Evolutionary conservation across 306 rosid genomes (phyloP).

Genomic region (Biancaea sappan): DNA sequence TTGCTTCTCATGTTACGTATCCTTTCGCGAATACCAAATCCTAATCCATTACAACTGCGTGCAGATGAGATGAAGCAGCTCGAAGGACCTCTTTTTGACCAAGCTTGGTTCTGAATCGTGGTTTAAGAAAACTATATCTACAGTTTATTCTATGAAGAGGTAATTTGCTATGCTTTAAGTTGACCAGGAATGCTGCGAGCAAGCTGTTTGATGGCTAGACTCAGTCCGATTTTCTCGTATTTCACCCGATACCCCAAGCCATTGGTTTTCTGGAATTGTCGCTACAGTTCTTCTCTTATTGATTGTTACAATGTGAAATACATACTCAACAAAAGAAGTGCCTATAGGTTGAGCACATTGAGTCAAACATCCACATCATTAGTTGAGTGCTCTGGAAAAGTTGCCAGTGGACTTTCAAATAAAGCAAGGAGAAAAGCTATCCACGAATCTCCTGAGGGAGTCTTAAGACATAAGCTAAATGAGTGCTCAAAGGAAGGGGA

Average conservation of each 20-base stretch:
- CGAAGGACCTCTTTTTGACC: too few relatives aligned
- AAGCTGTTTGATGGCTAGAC: constrained; percentile 38
- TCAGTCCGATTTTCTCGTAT: constrained; percentile 50
- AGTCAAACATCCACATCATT: constrained; percentile 36
- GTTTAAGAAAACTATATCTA: background rate
- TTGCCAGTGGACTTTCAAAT: constrained; percentile 27
- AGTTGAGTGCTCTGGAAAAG: constrained; percentile 16
- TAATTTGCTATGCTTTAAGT: background rate
- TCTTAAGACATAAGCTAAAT: constrained; percentile 48
- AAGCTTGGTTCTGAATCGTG: background rate
- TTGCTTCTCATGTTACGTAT: background rate
- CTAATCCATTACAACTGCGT: background rate
- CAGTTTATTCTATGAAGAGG: too few relatives aligned
- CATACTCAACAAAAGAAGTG: background rate
- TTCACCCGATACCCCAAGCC: constrained; percentile 48
- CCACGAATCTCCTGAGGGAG: constrained; percentile 55
- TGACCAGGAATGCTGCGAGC: constrained; percentile 31
- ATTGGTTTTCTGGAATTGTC: constrained; percentile 13
- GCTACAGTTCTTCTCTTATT: constrained; percentile 22
- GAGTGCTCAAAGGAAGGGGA: constrained; percentile 62
- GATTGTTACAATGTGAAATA: constrained; percentile 9
- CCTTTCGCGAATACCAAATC: too few relatives aligned
- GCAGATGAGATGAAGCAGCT: background rate
- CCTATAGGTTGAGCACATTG: constrained; percentile 30
- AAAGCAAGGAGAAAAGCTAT: constrained; percentile 51